A percentile compares a stretch with the other conserved stretches of the same genome.
Conservation (phyloP, 768 basidiomycete genomes). For the Pilatotrama ljubarskyi region DNA sequence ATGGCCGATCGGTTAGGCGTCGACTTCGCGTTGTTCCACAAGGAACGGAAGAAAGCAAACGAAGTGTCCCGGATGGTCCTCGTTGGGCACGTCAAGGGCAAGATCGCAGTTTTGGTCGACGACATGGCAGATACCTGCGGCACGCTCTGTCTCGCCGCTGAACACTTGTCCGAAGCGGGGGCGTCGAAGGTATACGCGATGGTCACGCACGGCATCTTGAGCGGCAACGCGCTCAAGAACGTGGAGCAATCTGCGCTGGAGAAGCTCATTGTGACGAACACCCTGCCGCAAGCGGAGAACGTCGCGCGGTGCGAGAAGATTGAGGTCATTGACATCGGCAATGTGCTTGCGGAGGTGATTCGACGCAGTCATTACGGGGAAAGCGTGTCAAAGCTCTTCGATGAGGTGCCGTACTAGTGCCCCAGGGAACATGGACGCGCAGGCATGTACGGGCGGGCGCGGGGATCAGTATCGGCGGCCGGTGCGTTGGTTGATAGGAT, state of each 20-base stretch:
- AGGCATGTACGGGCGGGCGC: neutral
- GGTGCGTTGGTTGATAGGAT: slow-evolving; percentile 3
- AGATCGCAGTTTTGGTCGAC: slow-evolving; percentile 93
- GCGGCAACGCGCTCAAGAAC: slow-evolving; percentile 79
- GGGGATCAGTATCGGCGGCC: neutral
- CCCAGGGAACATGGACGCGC: neutral
- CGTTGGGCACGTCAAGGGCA: slow-evolving; percentile 90
- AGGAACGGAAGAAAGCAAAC: slow-evolving; percentile 97
- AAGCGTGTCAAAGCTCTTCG: slow-evolving; percentile 85
- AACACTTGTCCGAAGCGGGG: slow-evolving; percentile 86
- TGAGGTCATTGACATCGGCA: slow-evolving; percentile 92
- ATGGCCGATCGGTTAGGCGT: slow-evolving; percentile 95
- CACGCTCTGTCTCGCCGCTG: slow-evolving; percentile 89
- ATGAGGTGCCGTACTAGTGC: slow-evolving; percentile 82
- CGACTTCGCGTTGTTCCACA: slow-evolving; percentile 98
- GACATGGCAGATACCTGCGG: slow-evolving; percentile 99
- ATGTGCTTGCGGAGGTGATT: slow-evolving; percentile 94
- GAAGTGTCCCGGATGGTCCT: slow-evolving; percentile 94
- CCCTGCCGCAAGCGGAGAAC: slow-evolving; percentile 86
- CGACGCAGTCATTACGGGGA: slow-evolving; percentile 97
- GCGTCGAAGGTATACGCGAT: slow-evolving; percentile 85
- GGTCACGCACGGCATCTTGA: slow-evolving; percentile 95
- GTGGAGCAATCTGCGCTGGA: slow-evolving; percentile 77
- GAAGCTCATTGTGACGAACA: slow-evolving; percentile 98
- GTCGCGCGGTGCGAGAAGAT: slow-evolving; percentile 72